Evolutionary conservation across 495 filamentous ascomycete species (phyloP).

Genomic region (Rhizodiscina lignyota): DNA sequence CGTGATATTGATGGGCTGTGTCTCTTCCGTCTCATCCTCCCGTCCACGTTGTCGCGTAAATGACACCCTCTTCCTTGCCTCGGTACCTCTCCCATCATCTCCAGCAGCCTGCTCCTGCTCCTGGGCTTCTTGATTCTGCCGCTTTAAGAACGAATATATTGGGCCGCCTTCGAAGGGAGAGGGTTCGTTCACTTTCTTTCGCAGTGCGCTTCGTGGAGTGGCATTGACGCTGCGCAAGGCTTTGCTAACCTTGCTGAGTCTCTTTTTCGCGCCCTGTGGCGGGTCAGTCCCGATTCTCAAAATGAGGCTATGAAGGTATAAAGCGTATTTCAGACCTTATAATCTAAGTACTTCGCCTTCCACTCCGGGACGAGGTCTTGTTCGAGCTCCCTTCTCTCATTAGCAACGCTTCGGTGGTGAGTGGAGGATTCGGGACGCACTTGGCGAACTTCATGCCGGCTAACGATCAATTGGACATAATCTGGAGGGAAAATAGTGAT

Average conservation of each 20-base stretch:
- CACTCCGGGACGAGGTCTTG: slow-evolving; percentile 83
- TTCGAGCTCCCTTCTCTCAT: slow-evolving; percentile 50
- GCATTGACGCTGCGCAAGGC: slow-evolving; percentile 37
- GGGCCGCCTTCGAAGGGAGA: too few species aligned
- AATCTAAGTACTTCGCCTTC: slow-evolving; percentile 82
- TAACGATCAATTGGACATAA: too few species aligned
- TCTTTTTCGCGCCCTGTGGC: slow-evolving; percentile 60
- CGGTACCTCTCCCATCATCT: slow-evolving; percentile 1
- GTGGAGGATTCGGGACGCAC: slow-evolving; percentile 4
- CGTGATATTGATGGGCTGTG: neutral
- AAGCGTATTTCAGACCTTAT: slow-evolving; percentile 47
- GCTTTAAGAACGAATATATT: too few species aligned
- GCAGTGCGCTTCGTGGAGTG: slow-evolving; percentile 3
- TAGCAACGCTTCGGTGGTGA: neutral
- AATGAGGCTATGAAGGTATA: neutral
- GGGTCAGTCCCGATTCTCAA: neutral
- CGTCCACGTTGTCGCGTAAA: too few species aligned
- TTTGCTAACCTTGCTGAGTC: slow-evolving; percentile 61
- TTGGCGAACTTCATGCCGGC: slow-evolving; percentile 24
- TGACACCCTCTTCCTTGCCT: too few species aligned
- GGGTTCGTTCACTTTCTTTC: slow-evolving; percentile 4
- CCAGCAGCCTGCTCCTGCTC: slow-evolving; percentile 2
- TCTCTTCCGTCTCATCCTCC: slow-evolving; percentile 5
- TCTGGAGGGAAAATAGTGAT: too few species aligned
- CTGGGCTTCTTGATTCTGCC: slow-evolving; percentile 3